A percentile compares a stretch with the other conserved stretches of the same genome.
Evolutionary conservation across 495 filamentous ascomycete species (phyloP).

Genomic region (Neurospora africana): DNA sequence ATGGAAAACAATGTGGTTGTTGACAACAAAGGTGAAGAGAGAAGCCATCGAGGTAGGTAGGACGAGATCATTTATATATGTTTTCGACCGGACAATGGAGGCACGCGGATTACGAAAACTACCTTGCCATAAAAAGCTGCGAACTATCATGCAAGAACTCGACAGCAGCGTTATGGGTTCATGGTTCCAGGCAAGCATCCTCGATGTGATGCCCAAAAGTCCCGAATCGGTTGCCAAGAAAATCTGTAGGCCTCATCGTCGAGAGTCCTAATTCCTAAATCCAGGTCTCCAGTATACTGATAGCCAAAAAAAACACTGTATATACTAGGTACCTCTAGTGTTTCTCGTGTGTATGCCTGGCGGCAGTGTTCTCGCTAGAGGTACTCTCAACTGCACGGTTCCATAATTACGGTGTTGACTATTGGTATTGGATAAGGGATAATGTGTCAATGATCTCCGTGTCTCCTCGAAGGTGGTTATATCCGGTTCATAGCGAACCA

Average conservation of each 20-base stretch:
- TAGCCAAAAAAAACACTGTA: not conserved
- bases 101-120: not conserved
- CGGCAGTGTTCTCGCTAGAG: not conserved
- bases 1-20: not conserved
- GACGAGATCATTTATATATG: not conserved
- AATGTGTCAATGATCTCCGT: not conserved
- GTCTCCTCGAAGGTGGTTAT: not conserved
- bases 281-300: not conserved
- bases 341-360: not conserved
- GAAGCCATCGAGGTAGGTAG: not conserved
- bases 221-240: not conserved
- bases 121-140: not conserved
- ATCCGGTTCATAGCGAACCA: not conserved
- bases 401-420: not conserved
- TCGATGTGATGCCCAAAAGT: not conserved
- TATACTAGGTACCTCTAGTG: not conserved
- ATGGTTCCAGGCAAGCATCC: not conserved
- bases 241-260: not conserved
- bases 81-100: not conserved
- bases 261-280: not conserved
- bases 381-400: not conserved
- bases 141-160: not conserved
- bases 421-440: not conserved
- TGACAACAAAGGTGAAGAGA: not conserved
- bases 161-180: not conserved